Evolutionary conservation across 495 filamentous ascomycete species (phyloP).

Genomic region (Umbilicaria muhlenbergii): DNA sequence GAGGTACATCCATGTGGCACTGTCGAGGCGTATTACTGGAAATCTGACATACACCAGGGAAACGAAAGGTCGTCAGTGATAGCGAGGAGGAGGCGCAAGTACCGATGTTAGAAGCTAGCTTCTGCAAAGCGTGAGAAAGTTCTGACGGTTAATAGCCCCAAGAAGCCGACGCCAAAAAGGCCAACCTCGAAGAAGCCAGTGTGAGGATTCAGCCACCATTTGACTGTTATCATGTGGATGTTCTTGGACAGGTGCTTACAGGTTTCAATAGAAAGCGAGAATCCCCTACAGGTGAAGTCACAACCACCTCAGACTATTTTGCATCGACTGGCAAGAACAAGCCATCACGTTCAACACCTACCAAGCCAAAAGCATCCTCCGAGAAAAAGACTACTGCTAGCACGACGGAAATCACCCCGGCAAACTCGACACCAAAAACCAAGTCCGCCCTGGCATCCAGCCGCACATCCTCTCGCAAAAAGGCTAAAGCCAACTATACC

Average conservation of each 20-base stretch:
- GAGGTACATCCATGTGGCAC: conserved; percentile 1
- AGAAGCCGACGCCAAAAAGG: conserved; percentile 29
- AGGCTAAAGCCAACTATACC: conserved; percentile 17
- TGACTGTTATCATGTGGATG: neutral
- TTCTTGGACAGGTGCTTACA: neutral
- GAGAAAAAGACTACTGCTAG: conserved; percentile 1
- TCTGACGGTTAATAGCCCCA: conserved; percentile 9
- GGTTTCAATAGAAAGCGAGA: conserved; percentile 24
- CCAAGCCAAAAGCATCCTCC: conserved; percentile 16
- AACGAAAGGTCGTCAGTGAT: conserved; percentile 59
- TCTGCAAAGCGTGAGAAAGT: neutral
- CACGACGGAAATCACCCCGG: conserved; percentile 9
- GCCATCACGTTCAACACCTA: conserved; percentile 17
- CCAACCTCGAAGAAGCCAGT: conserved; percentile 25
- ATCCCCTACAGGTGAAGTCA: conserved; percentile 33
- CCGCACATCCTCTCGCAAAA: conserved; percentile 19
- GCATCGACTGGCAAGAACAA: conserved; percentile 39
- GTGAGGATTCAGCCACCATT: conserved; percentile 1
- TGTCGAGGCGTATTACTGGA: neutral
- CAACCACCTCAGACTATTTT: conserved; percentile 44
- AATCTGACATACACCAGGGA: conserved; percentile 24
- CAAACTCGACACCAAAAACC: conserved; percentile 13
- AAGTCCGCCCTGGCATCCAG: conserved; percentile 7
- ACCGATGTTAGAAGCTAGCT: neutral
- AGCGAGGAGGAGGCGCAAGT: conserved; percentile 53